Evolutionary conservation across 192 early-diverging fungal genomes (phyloP).

Genomic region (Coemansia sp.): DNA sequence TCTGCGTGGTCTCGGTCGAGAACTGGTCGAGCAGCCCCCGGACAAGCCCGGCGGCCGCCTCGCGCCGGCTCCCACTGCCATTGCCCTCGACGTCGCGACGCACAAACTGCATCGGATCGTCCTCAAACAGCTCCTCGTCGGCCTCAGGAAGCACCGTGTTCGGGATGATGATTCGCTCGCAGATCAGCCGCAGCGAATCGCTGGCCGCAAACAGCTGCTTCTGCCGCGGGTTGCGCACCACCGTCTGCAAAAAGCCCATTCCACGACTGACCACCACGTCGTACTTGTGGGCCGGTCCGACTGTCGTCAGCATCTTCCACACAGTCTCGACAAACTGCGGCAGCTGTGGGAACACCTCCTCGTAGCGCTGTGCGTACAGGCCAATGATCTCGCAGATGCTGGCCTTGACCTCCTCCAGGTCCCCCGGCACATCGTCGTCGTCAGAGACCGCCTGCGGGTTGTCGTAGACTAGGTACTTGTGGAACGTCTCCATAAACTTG

Average conservation of each 20-base stretch:
- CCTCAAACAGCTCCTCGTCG: conserved; percentile 95
- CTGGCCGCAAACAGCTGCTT: conserved; percentile 64
- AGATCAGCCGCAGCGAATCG: conserved; percentile 73
- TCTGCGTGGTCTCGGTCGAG: conserved; percentile 74
- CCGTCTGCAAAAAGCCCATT: conserved; percentile 82
- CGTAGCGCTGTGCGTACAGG: conserved; percentile 85
- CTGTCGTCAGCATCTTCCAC: conserved; percentile 79
- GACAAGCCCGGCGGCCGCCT: conserved; percentile 87
- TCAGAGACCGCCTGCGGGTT: conserved; percentile 65
- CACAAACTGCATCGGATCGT: conserved; percentile 94
- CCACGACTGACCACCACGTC: conserved; percentile 86
- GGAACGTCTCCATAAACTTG: conserved; percentile 74
- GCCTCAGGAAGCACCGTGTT: conserved; percentile 81
- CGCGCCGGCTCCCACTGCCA: conserved; percentile 88
- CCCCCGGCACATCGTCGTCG: conserved; percentile 80
- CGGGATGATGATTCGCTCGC: conserved; percentile 85
- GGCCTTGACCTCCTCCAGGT: conserved; percentile 82
- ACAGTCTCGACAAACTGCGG: conserved; percentile 81
- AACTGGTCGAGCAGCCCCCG: conserved; percentile 87
- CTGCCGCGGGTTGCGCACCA: conserved; percentile 72
- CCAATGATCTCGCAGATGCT: conserved; percentile 90
- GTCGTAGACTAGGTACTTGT: conserved; percentile 80
- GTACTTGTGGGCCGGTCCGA: conserved; percentile 66
- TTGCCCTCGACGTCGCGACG: conserved; percentile 85
- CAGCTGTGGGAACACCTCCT: conserved; percentile 79